Conservation (phyloP, 2,329 filamentous ascomycete species). For the Fusarium sp. region DNA sequence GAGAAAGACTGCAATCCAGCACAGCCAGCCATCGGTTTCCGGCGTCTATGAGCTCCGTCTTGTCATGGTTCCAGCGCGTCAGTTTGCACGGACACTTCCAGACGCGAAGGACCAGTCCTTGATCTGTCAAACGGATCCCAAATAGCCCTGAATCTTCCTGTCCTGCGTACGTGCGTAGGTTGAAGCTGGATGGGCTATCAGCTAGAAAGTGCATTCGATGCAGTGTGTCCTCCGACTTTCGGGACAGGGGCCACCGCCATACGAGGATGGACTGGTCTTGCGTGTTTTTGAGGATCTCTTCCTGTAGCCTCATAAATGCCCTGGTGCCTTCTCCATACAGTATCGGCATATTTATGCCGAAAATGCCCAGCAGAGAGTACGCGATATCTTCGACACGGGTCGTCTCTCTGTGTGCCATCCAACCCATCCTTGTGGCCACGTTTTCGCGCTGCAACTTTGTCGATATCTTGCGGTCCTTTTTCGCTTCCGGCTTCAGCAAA, state of each 20-base stretch:
- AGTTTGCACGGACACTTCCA: conserved; percentile 50
- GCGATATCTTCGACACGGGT: conserved; percentile 53
- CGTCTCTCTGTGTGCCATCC: conserved; percentile 54
- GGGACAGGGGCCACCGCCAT: conserved; percentile 45
- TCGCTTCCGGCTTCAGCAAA: conserved; percentile 35
- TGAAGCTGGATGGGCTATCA: conserved; percentile 47
- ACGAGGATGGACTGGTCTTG: conserved; percentile 57
- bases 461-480: conserved; percentile 39
- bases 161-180: conserved; percentile 47
- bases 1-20: conserved; percentile 50
- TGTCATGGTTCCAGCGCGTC: conserved; percentile 42
- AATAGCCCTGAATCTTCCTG: conserved; percentile 47
- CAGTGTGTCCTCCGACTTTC: conserved; percentile 25
- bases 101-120: conserved; percentile 46
- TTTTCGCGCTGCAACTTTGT: conserved; percentile 45
- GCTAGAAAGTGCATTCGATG: conserved; percentile 48
- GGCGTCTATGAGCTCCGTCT: conserved; percentile 43
- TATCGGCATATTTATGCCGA: conserved; percentile 55
- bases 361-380: conserved; percentile 56
- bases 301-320: conserved; percentile 55
- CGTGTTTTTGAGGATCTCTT: conserved; percentile 54
- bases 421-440: conserved; percentile 55
- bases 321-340: conserved; percentile 56
- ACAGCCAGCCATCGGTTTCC: conserved; percentile 47
- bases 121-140: conserved; percentile 43